A percentile compares a stretch with the other conserved stretches of the same genome.
phyloP scores from a whole-genome alignment of 805 yeast species.

The Nakazawaea pomicola region DNA sequence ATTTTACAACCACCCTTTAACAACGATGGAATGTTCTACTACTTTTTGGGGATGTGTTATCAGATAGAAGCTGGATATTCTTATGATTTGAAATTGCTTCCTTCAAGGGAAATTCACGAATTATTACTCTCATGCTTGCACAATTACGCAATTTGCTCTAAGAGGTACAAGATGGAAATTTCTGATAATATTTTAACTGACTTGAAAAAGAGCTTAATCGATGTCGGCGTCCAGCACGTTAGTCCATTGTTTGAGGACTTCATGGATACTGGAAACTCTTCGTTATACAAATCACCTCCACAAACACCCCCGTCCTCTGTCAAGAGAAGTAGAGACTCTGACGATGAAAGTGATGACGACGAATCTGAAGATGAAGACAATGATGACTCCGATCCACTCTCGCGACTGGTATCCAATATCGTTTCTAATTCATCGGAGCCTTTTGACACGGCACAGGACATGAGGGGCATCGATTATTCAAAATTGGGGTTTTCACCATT shows the following conservation, averaged over 20 bases:
- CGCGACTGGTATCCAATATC: too few relatives aligned
- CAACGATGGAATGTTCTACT: slow-evolving; percentile 35
- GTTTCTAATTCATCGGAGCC: too few relatives aligned
- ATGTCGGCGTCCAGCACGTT: background rate
- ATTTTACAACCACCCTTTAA: slow-evolving; percentile 38
- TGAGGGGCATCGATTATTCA: too few relatives aligned
- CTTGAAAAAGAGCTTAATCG: background rate
- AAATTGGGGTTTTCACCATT: too few relatives aligned
- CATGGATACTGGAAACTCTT: too few relatives aligned
- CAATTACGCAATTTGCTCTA: background rate
- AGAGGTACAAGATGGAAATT: background rate
- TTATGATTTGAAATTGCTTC: background rate
- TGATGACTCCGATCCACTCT: too few relatives aligned
- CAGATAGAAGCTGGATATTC: slow-evolving; percentile 18
- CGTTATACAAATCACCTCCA: too few relatives aligned
- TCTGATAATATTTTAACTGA: background rate
- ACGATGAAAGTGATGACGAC: too few relatives aligned
- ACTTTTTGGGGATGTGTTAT: slow-evolving; percentile 24
- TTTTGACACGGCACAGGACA: too few relatives aligned
- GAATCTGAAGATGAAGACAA: too few relatives aligned
- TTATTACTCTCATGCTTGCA: background rate
- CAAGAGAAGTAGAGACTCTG: too few relatives aligned
- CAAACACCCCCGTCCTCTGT: too few relatives aligned
- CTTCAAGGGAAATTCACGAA: background rate
- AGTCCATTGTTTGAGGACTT: background rate